These are phyloP conservation scores for Saccharomycopsis amapae DNA, from an alignment of 805 yeast species.

Conservation along the genomic window DNA sequence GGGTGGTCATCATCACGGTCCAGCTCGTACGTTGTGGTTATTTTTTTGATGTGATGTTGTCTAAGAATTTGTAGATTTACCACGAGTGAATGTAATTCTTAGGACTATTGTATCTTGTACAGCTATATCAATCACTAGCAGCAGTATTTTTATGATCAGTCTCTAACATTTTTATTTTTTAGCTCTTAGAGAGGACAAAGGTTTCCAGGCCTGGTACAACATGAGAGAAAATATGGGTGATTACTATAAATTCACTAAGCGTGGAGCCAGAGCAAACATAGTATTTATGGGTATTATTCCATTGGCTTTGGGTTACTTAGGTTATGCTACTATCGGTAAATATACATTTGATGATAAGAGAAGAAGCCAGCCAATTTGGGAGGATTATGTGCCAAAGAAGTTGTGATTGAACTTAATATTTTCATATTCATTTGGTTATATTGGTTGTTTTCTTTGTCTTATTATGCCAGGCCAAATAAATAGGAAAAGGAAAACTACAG, in stretches of 20 bases:
- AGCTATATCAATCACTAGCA: no score
- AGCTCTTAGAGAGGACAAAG: slow-evolving; percentile 20
- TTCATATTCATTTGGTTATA: no score
- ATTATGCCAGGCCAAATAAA: no score
- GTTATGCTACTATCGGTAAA: slow-evolving; percentile 27
- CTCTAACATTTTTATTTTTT: background rate
- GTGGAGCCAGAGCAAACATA: slow-evolving; percentile 17
- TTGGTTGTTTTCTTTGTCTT: no score
- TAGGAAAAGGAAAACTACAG: no score
- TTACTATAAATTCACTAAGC: slow-evolving; percentile 20
- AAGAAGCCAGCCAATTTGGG: slow-evolving; percentile 18
- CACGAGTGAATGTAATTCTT: no score
- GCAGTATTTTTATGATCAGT: background rate
- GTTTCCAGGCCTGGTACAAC: slow-evolving; percentile 17
- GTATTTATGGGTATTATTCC: slow-evolving; percentile 28
- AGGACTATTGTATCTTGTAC: no score
- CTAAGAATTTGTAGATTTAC: no score
- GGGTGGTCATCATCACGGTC: slow-evolving; percentile 3
- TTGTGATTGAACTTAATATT: no score
- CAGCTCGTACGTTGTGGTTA: slow-evolving; percentile 4
- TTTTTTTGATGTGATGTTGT: no score
- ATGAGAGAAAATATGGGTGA: slow-evolving; percentile 22
- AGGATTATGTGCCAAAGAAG: slow-evolving; percentile 19
- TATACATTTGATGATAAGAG: slow-evolving; percentile 7
- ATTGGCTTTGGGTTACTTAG: slow-evolving; percentile 28